Conservation (phyloP, 2,329 filamentous ascomycete species). For the Exophiala sp. region DNA sequence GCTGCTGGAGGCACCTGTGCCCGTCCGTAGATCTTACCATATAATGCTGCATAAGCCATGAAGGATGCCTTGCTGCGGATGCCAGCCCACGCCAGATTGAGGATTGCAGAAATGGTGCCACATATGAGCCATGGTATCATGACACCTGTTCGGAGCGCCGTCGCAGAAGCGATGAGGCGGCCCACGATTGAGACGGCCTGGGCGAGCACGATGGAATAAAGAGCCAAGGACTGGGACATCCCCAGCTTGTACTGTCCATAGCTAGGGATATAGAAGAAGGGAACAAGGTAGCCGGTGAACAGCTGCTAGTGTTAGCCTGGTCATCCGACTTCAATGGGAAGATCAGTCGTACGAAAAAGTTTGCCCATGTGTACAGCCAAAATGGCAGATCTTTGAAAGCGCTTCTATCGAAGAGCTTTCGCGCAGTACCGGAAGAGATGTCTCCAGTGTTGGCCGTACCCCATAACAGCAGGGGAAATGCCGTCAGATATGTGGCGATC, state of each 20-base stretch:
- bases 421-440: constrained; percentile 36
- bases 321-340: not conserved
- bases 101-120: constrained; percentile 36
- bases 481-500: constrained; percentile 33
- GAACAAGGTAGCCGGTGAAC: constrained; percentile 48
- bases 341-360: constrained; percentile 30
- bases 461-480: constrained; percentile 27
- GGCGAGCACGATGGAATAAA: constrained; percentile 59
- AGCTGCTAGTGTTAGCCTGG: constrained; percentile 11
- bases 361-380: constrained; percentile 36
- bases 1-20: not conserved
- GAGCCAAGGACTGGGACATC: constrained; percentile 39
- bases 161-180: constrained; percentile 51
- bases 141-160: constrained; percentile 55
- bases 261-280: constrained; percentile 42
- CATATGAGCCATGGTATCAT: constrained; percentile 55
- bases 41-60: constrained; percentile 58
- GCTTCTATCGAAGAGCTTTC: constrained; percentile 43
- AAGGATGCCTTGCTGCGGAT: constrained; percentile 48
- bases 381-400: constrained; percentile 47
- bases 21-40: constrained; percentile 37
- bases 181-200: constrained; percentile 58
- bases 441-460: constrained; percentile 31
- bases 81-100: constrained; percentile 54
- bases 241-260: constrained; percentile 33